Evolutionary conservation across 2,329 filamentous ascomycete species (phyloP), one percentile per base, ranked within the genome.

Genomic region (Beauveria sp.): DNA sequence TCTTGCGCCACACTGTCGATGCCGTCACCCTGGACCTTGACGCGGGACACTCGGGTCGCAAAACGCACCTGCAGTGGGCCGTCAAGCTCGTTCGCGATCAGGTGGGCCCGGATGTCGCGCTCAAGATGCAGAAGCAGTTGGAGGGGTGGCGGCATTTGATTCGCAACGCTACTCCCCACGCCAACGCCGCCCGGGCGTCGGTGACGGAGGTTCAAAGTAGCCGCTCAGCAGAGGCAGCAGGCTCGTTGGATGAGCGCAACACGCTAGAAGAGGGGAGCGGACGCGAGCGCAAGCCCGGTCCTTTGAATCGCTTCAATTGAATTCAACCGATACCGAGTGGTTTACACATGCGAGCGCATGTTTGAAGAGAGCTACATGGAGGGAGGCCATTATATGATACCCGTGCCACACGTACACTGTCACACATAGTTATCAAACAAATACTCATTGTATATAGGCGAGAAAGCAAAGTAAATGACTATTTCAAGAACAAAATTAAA

Each of bases 11-110:
- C 40, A 42, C 75, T n/a, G 61, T 70, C 7, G 59, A 64, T 5
- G 62, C 72, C 2, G 62, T 74, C 22, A 67, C 71, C 3, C 65
- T 69, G 10, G 75, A 77, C 61, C 66, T 78, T 5, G 70, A 72
- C 38, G 62, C 63, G 42, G 74, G 75, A 6, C 64, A 66, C n/a
- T 62, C 61, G 24, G 76, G 75, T 3, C 68, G 74, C 18, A 69
- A 66, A 7, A 43, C 62, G 14, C 70, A 74, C 10, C 58, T 76
- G 38, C 40, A 63, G 45, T 75, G 72, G 68, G 58, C 75, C 10
- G 45, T 72, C 40, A 53, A 60, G 12, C 63, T 76, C 43, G 62
- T 72, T 7, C 65, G 62, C n/a, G 38, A 64, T 14, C 54, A 63
- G 14, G 65, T 67, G 1, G 67, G 69, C 20, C 28, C 52, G 2